These are phyloP conservation scores for Gnaphalium uliginosum DNA, from an alignment of 129 eudicot species.

Conservation along the genomic window DNA sequence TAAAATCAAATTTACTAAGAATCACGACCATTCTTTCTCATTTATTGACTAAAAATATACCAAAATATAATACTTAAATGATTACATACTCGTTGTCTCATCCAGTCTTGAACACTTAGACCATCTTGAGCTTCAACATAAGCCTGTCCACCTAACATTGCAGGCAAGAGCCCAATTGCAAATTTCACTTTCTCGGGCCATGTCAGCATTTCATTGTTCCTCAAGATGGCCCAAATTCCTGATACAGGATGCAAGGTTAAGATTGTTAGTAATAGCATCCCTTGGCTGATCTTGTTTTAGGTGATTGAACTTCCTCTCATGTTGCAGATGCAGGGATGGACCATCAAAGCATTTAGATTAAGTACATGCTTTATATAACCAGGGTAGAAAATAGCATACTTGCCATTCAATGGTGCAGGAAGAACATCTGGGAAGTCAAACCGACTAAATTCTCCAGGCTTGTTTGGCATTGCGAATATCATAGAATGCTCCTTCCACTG, in stretches of 20 bases:
- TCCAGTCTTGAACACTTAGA: slow-evolving; percentile 92
- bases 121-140: slow-evolving; percentile 99
- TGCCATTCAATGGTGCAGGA: slow-evolving; percentile 93
- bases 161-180: slow-evolving; percentile 97
- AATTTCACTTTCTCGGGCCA: slow-evolving; percentile 99
- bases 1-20: neutral
- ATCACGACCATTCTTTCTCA: neutral
- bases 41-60: neutral
- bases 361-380: neutral
- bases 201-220: slow-evolving; percentile 97
- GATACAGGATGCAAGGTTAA: slow-evolving; percentile 22
- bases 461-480: slow-evolving; percentile 97
- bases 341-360: neutral
- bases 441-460: slow-evolving; percentile 94
- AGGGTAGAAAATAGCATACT: slow-evolving; percentile 23
- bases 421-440: slow-evolving; percentile 90
- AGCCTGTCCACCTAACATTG: slow-evolving; percentile 91
- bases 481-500: slow-evolving; percentile 99
- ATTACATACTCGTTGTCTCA: slow-evolving; percentile 82
- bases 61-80: neutral
- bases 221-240: slow-evolving; percentile 96
- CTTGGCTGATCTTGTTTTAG: slow-evolving; percentile 5
- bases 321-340: neutral
- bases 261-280: neutral
- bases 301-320: slow-evolving; percentile 8